A percentile compares a stretch with the other conserved stretches of the same genome.
These are phyloP conservation scores for Aquilaria yunnanensis DNA, from an alignment of 345 rosid species.

Conservation along the genomic window DNA sequence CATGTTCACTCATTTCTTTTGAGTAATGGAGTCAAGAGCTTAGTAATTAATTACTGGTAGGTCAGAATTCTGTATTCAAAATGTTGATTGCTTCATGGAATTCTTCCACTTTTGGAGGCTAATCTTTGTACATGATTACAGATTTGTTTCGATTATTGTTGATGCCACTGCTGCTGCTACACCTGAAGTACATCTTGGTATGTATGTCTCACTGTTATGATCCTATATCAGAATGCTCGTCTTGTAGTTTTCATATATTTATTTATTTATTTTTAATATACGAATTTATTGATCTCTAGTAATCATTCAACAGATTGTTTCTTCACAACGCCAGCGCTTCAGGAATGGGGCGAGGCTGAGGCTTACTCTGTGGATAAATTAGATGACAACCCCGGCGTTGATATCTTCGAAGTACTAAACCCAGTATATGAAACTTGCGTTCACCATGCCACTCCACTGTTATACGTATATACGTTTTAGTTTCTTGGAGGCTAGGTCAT, in stretches of 20 bases:
- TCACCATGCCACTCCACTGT: no score
- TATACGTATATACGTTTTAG: neutral
- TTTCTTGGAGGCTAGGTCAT: neutral
- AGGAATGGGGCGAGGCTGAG: slow-evolving; percentile 49
- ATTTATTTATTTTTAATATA: no score
- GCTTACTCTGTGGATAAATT: slow-evolving; percentile 11
- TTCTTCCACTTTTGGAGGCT: neutral
- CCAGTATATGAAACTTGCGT: no score
- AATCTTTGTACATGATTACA: slow-evolving; percentile 35
- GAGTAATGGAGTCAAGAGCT: slow-evolving; percentile 33
- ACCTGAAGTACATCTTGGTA: slow-evolving; percentile 65
- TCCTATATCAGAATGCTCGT: neutral
- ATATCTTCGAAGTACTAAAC: neutral
- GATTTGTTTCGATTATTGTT: slow-evolving; percentile 41
- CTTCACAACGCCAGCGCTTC: slow-evolving; percentile 35
- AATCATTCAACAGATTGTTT: no score
- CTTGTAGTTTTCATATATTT: neutral
- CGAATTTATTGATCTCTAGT: no score
- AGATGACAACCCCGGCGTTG: neutral
- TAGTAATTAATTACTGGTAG: slow-evolving; percentile 53
- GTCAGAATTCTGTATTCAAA: slow-evolving; percentile 8
- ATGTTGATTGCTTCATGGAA: neutral
- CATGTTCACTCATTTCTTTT: slow-evolving; percentile 66
- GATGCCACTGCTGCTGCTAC: slow-evolving; percentile 97
- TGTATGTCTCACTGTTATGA: neutral